phyloP scores from a whole-genome alignment of 768 basidiomycete genomes.

The Naganishia antarctica region DNA sequence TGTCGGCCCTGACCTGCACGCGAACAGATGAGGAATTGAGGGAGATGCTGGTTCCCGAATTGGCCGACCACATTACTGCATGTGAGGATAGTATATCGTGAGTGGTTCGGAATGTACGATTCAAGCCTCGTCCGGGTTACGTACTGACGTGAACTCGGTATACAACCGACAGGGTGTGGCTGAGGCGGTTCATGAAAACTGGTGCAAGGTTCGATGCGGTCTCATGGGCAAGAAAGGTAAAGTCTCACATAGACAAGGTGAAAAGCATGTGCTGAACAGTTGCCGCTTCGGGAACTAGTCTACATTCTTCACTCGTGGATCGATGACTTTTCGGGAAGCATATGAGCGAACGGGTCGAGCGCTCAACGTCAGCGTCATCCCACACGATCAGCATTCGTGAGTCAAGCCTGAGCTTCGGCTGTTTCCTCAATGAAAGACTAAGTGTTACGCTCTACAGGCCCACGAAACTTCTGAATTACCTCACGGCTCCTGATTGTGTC shows the following conservation, averaged over 20 bases:
- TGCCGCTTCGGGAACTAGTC: slow-evolving; percentile 53
- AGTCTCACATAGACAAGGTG: neutral
- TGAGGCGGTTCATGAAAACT: slow-evolving; percentile 65
- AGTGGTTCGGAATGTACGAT: neutral
- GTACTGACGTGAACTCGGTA: neutral
- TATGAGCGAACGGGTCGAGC: slow-evolving; percentile 88
- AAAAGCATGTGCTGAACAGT: too few species aligned
- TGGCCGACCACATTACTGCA: slow-evolving; percentile 69
- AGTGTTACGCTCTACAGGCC: slow-evolving; percentile 60
- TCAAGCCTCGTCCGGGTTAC: too few species aligned
- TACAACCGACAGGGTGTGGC: slow-evolving; percentile 40
- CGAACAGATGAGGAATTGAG: slow-evolving; percentile 82
- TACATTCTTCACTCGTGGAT: slow-evolving; percentile 84
- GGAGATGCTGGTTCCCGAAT: slow-evolving; percentile 67
- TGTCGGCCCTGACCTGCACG: slow-evolving; percentile 67
- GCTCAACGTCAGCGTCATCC: slow-evolving; percentile 87
- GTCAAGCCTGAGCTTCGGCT: slow-evolving; percentile 37
- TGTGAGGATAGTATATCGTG: slow-evolving; percentile 60
- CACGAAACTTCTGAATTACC: slow-evolving; percentile 89
- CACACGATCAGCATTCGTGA: slow-evolving; percentile 79
- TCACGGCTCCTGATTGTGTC: slow-evolving; percentile 77
- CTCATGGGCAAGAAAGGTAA: slow-evolving; percentile 81
- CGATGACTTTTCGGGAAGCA: slow-evolving; percentile 91
- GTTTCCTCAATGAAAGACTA: slow-evolving; percentile 27
- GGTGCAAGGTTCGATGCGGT: slow-evolving; percentile 94